Conservation (phyloP, 2,329 filamentous ascomycete species). For the Fusarium tjaetaba region DNA sequence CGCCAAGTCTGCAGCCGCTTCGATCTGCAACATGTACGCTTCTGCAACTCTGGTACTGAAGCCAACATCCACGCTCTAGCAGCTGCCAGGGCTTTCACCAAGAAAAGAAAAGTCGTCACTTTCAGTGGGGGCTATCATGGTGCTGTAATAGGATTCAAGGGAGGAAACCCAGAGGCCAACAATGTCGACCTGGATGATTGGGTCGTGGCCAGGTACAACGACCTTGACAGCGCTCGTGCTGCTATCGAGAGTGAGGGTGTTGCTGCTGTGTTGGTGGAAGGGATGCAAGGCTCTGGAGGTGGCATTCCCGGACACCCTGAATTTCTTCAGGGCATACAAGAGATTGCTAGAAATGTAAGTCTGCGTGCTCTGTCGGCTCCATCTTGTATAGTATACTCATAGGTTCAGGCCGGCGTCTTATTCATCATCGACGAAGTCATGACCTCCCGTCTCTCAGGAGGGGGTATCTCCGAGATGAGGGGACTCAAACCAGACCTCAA, state of each 20-base stretch:
- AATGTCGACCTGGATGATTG: constrained; percentile 65
- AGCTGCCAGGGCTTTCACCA: constrained; percentile 59
- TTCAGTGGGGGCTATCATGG: constrained; percentile 58
- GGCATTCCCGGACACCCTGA: constrained; percentile 59
- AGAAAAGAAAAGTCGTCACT: constrained; percentile 59
- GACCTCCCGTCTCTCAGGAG: constrained; percentile 66
- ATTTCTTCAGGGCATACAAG: constrained; percentile 64
- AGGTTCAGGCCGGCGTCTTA: constrained; percentile 57
- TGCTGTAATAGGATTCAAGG: constrained; percentile 50
- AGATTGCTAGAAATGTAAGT: constrained; percentile 53
- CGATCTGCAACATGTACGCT: constrained; percentile 64
- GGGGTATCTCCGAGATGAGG: constrained; percentile 58
- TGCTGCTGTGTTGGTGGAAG: constrained; percentile 73
- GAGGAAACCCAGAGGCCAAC: constrained; percentile 50
- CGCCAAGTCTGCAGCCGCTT: constrained; percentile 64
- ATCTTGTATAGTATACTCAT: neutral
- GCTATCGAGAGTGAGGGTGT: constrained; percentile 59
- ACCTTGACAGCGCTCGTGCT: constrained; percentile 56
- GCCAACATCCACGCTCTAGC: constrained; percentile 69
- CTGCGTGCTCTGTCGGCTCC: neutral
- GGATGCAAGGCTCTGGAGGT: constrained; percentile 72
- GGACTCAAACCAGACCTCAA: constrained; percentile 67
- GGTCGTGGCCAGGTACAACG: constrained; percentile 70
- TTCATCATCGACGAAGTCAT: constrained; percentile 79
- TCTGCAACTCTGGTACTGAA: constrained; percentile 74